Percentiles rank a stretch among this genome's conserved stretches.
Conservation (phyloP, 208 protist genomes). For the Endotrypanum monterogeii region DNA sequence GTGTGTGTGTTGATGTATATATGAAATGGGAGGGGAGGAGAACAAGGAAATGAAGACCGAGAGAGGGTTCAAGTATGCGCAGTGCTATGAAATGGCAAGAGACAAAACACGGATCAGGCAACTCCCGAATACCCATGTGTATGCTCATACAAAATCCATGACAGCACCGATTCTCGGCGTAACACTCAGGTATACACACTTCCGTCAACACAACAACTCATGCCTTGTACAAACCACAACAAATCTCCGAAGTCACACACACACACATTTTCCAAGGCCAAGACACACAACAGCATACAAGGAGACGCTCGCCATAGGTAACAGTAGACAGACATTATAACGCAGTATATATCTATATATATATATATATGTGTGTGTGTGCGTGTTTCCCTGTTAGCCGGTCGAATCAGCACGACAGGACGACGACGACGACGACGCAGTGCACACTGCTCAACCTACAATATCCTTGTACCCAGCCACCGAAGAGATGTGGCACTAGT, state of each 20-base stretch:
- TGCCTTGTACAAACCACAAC: background rate
- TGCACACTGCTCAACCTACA: background rate
- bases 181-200: background rate
- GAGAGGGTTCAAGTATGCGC: background rate
- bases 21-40: background rate
- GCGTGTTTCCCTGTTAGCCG: background rate
- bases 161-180: background rate
- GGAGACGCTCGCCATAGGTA: background rate
- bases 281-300: background rate
- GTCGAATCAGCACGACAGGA: background rate
- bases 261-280: too few relatives aligned
- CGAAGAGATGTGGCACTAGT: background rate
- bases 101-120: background rate
- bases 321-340: background rate
- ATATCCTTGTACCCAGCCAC: background rate
- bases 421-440: background rate
- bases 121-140: background rate
- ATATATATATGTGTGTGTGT: slow-evolving; percentile 7
- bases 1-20: background rate
- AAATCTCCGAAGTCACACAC: background rate
- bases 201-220: background rate
- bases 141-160: background rate
- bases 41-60: too few relatives aligned
- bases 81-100: background rate
- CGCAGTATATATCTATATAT: background rate